These are phyloP conservation scores for Hortaea sp. DNA, from an alignment of 2,329 filamentous ascomycete species.

Conservation along the genomic window DNA sequence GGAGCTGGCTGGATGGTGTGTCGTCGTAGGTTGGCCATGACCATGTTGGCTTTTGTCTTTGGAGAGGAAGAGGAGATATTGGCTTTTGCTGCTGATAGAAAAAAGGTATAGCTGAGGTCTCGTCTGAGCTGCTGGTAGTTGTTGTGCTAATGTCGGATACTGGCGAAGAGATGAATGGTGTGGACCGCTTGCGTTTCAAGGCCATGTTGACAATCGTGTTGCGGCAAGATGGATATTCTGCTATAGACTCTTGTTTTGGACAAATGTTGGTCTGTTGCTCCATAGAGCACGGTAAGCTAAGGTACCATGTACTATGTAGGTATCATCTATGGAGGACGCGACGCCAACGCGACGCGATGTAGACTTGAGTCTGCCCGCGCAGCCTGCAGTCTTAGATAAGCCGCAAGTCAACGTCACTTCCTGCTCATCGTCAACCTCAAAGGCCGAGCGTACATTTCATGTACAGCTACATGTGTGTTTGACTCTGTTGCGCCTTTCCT, in stretches of 20 bases:
- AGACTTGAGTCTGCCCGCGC: not conserved
- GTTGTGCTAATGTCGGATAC: conserved; percentile 9
- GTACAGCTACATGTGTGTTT: too few relatives aligned
- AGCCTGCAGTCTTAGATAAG: not conserved
- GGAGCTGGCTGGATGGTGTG: conserved; percentile 21
- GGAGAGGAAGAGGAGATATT: conserved; percentile 3
- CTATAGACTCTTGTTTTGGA: not conserved
- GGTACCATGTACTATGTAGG: too few relatives aligned
- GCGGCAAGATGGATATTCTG: not conserved
- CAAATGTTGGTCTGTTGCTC: not conserved
- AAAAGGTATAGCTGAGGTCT: conserved; percentile 19
- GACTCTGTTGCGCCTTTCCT: too few relatives aligned
- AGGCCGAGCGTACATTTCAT: too few relatives aligned
- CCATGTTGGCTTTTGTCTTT: conserved; percentile 17
- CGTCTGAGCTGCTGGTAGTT: conserved; percentile 28
- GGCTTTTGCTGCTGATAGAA: conserved; percentile 23
- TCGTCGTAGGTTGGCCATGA: conserved; percentile 16
- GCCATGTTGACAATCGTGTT: conserved; percentile 31
- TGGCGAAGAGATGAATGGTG: conserved; percentile 33
- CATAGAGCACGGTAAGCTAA: too few relatives aligned
- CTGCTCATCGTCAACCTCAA: too few relatives aligned
- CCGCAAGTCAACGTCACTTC: not conserved
- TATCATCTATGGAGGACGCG: too few relatives aligned
- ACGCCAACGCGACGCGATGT: not conserved
- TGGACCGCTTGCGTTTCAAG: conserved; percentile 50